Evolutionary conservation across 148 eudicot species (phyloP).

Genomic region (Camellia japonica): DNA sequence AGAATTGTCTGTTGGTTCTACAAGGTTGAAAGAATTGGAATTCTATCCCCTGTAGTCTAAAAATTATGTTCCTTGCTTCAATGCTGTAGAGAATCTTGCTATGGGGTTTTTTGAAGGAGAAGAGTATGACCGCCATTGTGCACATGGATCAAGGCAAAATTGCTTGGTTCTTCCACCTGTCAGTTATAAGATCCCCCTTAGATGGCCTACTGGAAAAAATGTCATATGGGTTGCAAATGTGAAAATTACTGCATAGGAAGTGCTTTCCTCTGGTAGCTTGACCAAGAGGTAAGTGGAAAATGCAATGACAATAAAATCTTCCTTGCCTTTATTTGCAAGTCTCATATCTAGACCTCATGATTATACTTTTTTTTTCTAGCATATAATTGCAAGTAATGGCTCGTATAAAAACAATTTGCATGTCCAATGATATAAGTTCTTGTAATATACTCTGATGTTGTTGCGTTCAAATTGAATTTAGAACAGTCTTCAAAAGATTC

Average conservation of each 20-base stretch:
- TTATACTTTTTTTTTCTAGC: neutral
- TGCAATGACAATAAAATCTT: neutral
- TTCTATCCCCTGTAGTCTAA: constrained; percentile 65
- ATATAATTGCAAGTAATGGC: neutral
- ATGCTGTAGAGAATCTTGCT: constrained; percentile 66
- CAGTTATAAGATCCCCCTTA: constrained; percentile 73
- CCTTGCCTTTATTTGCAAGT: neutral
- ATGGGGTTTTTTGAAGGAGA: constrained; percentile 49
- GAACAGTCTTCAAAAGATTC: neutral
- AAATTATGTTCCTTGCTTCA: constrained; percentile 83
- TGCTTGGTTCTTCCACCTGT: constrained; percentile 80
- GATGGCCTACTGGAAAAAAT: constrained; percentile 98
- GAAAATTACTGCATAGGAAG: constrained; percentile 91
- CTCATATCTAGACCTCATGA: neutral
- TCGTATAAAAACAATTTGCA: neutral
- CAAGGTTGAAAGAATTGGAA: constrained; percentile 69
- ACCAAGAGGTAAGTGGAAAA: constrained; percentile 65
- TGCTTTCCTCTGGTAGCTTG: constrained; percentile 94
- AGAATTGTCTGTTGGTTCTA: constrained; percentile 68
- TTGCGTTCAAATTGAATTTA: neutral
- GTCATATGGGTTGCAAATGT: constrained; percentile 96
- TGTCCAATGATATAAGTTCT: neutral
- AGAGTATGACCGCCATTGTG: constrained; percentile 72
- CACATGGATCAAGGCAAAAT: constrained; percentile 32
- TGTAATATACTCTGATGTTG: neutral